Percentiles rank a stretch among this genome's conserved stretches.
phyloP scores from a whole-genome alignment of 768 basidiomycete species.

The Pleurotus ostreatus region DNA sequence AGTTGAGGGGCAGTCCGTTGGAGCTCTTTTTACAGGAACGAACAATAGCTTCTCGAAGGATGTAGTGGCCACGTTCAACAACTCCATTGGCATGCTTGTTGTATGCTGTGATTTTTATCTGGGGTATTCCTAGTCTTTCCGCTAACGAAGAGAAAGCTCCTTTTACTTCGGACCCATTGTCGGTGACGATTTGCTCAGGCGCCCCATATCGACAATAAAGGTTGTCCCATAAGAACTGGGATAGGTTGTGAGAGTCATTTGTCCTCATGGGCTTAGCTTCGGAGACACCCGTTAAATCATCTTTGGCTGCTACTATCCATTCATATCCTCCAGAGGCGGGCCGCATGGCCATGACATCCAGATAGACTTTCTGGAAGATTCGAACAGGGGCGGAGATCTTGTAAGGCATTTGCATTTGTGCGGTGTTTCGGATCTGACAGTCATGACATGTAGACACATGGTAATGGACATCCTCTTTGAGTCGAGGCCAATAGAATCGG shows the following conservation, averaged over 20 bases:
- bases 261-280: conserved; percentile 23
- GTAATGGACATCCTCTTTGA: conserved; percentile 17
- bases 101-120: conserved; percentile 27
- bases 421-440: conserved; percentile 18
- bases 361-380: conserved; percentile 19
- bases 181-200: conserved; percentile 20
- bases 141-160: conserved; percentile 15
- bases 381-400: conserved; percentile 6
- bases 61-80: conserved; percentile 29
- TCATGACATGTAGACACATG: conserved; percentile 20
- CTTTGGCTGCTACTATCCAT: conserved; percentile 21
- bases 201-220: conserved; percentile 20
- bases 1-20: not conserved
- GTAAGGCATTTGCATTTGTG: conserved; percentile 14
- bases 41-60: conserved; percentile 25
- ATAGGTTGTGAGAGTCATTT: conserved; percentile 12
- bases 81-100: conserved; percentile 18
- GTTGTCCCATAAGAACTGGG: conserved; percentile 21
- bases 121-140: conserved; percentile 12
- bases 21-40: not conserved
- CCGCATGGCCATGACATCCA: conserved; percentile 25
- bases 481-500: conserved; percentile 24
- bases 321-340: conserved; percentile 13
- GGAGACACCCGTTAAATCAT: conserved; percentile 23
- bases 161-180: conserved; percentile 23